Evolutionary conservation across 768 basidiomycete species (phyloP).

Genomic region (Leccinum obscurum): DNA sequence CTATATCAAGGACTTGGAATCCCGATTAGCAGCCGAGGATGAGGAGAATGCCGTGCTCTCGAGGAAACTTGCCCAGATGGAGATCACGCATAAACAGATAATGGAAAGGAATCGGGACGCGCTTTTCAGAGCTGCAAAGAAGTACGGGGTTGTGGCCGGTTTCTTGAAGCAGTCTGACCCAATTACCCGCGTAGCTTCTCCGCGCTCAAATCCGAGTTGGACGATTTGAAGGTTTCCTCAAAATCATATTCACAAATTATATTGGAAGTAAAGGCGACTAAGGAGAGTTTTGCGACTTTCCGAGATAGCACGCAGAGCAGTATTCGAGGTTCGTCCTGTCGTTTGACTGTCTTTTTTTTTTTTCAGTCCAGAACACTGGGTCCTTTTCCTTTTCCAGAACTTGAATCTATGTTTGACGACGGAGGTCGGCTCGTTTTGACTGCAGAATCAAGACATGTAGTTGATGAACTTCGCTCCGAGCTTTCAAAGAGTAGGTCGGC

Average conservation of each 20-base stretch:
- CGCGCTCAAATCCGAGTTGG: conserved; percentile 31
- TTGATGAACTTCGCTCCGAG: conserved; percentile 37
- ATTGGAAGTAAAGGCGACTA: conserved; percentile 26
- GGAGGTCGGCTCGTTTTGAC: conserved; percentile 28
- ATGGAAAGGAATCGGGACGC: conserved; percentile 20
- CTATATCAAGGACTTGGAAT: conserved; percentile 20
- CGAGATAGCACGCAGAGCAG: conserved; percentile 20
- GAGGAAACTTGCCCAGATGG: conserved; percentile 12
- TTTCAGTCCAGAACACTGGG: not conserved
- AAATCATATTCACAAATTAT: conserved; percentile 24
- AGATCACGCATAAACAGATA: conserved; percentile 15
- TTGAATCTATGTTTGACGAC: conserved; percentile 30
- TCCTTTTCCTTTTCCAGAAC: conserved; percentile 17
- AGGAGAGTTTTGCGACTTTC: conserved; percentile 27
- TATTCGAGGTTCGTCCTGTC: conserved; percentile 29
- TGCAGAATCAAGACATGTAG: conserved; percentile 27
- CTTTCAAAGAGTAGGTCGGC: conserved; percentile 34
- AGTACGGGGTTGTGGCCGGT: conserved; percentile 10
- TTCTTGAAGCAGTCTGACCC: conserved; percentile 1
- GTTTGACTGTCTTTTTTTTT: not conserved
- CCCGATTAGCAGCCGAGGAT: conserved; percentile 17
- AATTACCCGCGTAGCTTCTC: conserved; percentile 24
- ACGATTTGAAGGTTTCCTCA: conserved; percentile 27
- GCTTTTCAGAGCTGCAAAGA: conserved; percentile 19
- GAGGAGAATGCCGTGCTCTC: conserved; percentile 16